A percentile compares a stretch with the other conserved stretches of the same genome.
Evolutionary conservation across 73 alveolate species (phyloP).

Genomic region (Tetrahymena borealis): DNA sequence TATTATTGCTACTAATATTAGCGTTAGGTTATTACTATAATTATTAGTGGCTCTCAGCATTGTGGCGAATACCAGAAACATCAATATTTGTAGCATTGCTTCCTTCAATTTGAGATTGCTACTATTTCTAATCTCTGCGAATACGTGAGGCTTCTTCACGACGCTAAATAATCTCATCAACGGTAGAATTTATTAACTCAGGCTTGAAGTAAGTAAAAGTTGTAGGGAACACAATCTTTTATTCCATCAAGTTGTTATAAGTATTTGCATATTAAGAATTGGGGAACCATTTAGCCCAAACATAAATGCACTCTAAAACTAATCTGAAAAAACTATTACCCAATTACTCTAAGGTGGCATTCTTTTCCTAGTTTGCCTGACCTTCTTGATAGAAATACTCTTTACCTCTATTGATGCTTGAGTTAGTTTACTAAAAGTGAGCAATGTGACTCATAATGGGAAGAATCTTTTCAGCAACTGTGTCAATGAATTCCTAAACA

Average conservation of each 20-base stretch:
- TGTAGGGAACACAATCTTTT: not conserved
- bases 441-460: not conserved
- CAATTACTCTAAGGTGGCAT: constrained; percentile 1
- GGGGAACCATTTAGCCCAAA: constrained; percentile 45
- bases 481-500: not conserved
- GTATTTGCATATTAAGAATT: not conserved
- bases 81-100: not conserved
- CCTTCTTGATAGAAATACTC: not conserved
- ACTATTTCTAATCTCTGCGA: not conserved
- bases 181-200: not conserved
- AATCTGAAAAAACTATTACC: constrained; percentile 27
- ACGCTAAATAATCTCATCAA: not conserved
- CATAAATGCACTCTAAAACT: constrained; percentile 35
- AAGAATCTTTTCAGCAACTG: not conserved
- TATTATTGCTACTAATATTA: not conserved
- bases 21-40: not conserved
- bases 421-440: not conserved
- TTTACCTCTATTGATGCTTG: not conserved
- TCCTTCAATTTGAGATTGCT: not conserved
- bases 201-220: not conserved
- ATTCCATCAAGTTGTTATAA: not conserved
- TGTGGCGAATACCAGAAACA: not conserved
- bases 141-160: not conserved
- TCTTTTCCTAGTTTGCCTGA: not conserved
- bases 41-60: not conserved